Conservation (phyloP, 495 filamentous ascomycete genomes). For the Xylaria grammica region DNA sequence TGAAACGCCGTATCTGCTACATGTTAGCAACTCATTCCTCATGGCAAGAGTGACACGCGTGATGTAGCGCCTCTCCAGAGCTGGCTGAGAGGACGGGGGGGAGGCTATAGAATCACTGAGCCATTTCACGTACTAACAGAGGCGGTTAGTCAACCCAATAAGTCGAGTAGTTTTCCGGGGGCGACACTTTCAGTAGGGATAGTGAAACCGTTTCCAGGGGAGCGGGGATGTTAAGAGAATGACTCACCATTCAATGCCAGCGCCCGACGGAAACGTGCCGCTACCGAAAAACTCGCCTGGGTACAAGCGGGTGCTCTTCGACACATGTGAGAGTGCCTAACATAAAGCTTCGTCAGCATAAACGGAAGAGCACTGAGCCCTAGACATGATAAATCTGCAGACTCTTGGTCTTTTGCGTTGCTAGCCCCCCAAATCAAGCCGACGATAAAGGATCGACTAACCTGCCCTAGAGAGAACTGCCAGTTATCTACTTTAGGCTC, state of each 20-base stretch:
- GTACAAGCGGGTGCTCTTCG: constrained; percentile 20
- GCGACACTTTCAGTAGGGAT: background rate
- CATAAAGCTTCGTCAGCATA: background rate
- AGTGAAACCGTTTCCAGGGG: background rate
- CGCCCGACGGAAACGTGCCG: constrained; percentile 21
- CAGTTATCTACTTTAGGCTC: constrained; percentile 14
- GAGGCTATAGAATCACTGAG: background rate
- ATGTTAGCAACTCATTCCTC: background rate
- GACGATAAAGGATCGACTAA: constrained; percentile 2
- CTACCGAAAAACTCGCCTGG: constrained; percentile 28
- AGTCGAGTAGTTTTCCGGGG: background rate
- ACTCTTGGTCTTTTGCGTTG: background rate
- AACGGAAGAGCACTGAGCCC: background rate
- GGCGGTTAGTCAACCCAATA: background rate
- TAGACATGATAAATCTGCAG: background rate
- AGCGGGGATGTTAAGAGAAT: background rate
- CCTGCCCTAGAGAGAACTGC: constrained; percentile 21
- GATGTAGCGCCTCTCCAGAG: background rate
- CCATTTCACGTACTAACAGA: constrained; percentile 6
- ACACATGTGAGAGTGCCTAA: constrained; percentile 23
- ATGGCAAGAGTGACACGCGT: background rate
- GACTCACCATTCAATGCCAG: constrained; percentile 25
- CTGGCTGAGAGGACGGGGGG: background rate
- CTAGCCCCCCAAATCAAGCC: too few relatives aligned
- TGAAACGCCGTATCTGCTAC: constrained; percentile 19